Base-by-base conservation (phyloP, 1,284 basidiomycete species). In the Tylopilus orsonianus region DNA sequence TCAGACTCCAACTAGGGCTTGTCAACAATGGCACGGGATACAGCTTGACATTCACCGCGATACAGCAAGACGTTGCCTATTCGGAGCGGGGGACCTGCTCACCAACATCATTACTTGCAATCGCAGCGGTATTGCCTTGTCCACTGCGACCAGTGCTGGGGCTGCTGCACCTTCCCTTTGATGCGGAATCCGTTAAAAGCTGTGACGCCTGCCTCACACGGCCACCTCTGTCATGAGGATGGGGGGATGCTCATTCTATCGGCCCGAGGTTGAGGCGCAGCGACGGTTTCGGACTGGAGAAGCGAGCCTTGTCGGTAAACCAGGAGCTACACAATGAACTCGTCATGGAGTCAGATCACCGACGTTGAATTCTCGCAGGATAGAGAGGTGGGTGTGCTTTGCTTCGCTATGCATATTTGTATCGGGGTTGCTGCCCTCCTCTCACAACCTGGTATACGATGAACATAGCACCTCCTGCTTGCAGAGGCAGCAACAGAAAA, bases 351-450 rank as follows among this genome's bases (percentile, higher is more conserved):
- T 22, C 87, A 93, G 56, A 90, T 97, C 26, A 87, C 87, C 2
- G 94, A 97, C 68, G 78, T 83, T 0, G 94, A 97, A 60, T 97
- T 97, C 64, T 97, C 95, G 94, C 90, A 93, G 53, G 92, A 93
- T 20, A 78, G 94, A 65, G 90, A 95, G 78, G 90, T 93, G 63
- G 51, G 48, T 58, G 9, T n/a, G 14, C 33, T 34, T 36, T 16
- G 2, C 33, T 4, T 34, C n/a, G n/a, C n/a, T n/a, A n/a, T n/a
- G n/a, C 30, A 10, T 16, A 16, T 18, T 29, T 23, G 9, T 27
- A 23, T 47, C 24, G 27, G 29, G 10, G n/a, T n/a, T n/a, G n/a
- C n/a, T n/a, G n/a, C n/a, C n/a, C n/a, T n/a, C n/a, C 20, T 23
- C 22, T 19, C 20, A 26, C 20, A 7, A n/a, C n/a, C 14, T 10